phyloP scores from a whole-genome alignment of 768 basidiomycete species.

The Piloderma croceum region DNA sequence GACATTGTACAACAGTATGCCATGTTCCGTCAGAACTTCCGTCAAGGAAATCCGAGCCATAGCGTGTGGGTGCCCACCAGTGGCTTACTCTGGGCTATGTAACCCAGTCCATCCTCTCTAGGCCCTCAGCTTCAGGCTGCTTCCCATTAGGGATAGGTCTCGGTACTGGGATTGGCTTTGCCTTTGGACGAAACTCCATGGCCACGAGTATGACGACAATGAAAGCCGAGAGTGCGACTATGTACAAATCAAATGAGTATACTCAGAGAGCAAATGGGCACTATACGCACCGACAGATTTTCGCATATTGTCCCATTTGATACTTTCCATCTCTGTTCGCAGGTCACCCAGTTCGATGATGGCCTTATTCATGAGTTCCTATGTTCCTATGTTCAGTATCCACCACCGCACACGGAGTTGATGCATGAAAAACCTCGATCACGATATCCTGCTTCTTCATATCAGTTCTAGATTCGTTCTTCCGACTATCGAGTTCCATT shows the following conservation, averaged over 20 bases:
- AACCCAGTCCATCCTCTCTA: slow-evolving; percentile 30
- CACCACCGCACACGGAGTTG: slow-evolving; percentile 1
- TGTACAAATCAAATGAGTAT: slow-evolving; percentile 1
- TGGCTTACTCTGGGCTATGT: slow-evolving; percentile 23
- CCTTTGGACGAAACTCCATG: slow-evolving; percentile 60
- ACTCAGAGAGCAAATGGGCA: not conserved
- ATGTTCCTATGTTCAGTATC: slow-evolving; percentile 1
- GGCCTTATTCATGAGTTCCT: slow-evolving; percentile 75
- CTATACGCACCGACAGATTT: slow-evolving; percentile 62
- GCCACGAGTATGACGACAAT: slow-evolving; percentile 61
- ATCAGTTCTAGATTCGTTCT: slow-evolving; percentile 84
- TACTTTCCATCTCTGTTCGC: slow-evolving; percentile 75
- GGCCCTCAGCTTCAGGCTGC: slow-evolving; percentile 26
- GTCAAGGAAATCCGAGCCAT: no score
- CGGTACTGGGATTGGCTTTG: slow-evolving; percentile 23
- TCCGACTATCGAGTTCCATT: slow-evolving; percentile 92
- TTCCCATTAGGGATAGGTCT: slow-evolving; percentile 25
- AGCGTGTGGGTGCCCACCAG: no score
- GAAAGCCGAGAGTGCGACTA: slow-evolving; percentile 61
- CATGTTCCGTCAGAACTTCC: no score
- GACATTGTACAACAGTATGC: no score
- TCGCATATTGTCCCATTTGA: slow-evolving; percentile 87
- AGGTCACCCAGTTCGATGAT: slow-evolving; percentile 72
- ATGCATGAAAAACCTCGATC: slow-evolving; percentile 57
- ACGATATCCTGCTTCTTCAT: slow-evolving; percentile 77